Percentiles rank a stretch among this genome's conserved stretches.
These are phyloP conservation scores for Mycena venus DNA, from an alignment of 768 basidiomycete species.

Conservation along the genomic window DNA sequence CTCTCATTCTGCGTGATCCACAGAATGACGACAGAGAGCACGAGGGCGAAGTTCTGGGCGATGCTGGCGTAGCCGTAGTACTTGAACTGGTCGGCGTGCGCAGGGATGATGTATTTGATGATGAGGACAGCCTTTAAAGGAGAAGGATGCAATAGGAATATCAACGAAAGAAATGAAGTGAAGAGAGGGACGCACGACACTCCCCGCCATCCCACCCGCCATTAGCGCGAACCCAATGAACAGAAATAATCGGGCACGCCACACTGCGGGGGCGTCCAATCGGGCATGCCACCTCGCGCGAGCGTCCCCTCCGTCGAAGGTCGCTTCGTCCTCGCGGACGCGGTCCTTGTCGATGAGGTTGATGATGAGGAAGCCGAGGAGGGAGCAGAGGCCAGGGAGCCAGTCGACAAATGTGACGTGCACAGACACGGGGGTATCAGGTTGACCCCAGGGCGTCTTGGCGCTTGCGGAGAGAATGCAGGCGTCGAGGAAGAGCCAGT, in stretches of 20 bases:
- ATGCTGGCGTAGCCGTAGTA: conserved; percentile 97
- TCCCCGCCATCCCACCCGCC: conserved; percentile 98
- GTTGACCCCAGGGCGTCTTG: conserved; percentile 77
- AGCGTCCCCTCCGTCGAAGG: too few relatives aligned
- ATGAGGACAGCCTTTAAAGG: conserved; percentile 81
- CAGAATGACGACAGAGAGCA: conserved; percentile 88
- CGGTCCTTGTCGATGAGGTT: conserved; percentile 96
- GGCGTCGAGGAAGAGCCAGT: conserved; percentile 96
- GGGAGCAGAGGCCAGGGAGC: conserved; percentile 95
- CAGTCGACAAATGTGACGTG: conserved; percentile 96
- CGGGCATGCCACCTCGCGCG: too few relatives aligned
- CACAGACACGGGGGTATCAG: conserved; percentile 70
- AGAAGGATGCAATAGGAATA: not conserved
- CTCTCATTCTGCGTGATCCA: conserved; percentile 92
- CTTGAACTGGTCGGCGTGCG: conserved; percentile 79
- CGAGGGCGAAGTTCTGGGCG: conserved; percentile 89
- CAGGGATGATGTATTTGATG: conserved; percentile 88
- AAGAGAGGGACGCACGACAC: conserved; percentile 90
- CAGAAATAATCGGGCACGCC: conserved; percentile 90
- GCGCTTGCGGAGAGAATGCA: conserved; percentile 92
- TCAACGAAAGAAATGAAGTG: too few relatives aligned
- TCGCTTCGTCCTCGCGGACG: conserved; percentile 80
- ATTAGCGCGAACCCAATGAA: conserved; percentile 97
- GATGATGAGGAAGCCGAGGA: conserved; percentile 92
- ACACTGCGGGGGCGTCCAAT: conserved; percentile 89